Evolutionary conservation across 2,329 filamentous ascomycete genomes (phyloP).

Genomic region (Trichoderma afroharzianum): DNA sequence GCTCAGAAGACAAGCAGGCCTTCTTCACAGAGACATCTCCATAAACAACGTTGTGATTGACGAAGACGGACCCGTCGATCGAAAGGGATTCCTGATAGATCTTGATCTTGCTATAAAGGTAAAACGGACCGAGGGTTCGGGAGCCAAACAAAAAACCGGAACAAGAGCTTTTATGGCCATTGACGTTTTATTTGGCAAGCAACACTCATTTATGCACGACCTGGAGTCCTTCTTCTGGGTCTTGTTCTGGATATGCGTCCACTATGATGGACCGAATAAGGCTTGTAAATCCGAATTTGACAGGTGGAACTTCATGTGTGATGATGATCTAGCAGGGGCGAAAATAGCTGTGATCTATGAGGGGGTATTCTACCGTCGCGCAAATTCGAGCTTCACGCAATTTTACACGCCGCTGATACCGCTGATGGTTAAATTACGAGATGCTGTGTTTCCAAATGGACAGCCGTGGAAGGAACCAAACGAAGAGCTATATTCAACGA

Average conservation of each 20-base stretch:
- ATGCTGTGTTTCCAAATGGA: constrained; percentile 33
- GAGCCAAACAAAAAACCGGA: constrained; percentile 38
- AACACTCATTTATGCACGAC: constrained; percentile 44
- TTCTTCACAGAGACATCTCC: not conserved
- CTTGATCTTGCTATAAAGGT: constrained; percentile 35
- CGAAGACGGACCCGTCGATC: constrained; percentile 37
- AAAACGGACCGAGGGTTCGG: constrained; percentile 29
- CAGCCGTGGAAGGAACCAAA: constrained; percentile 24
- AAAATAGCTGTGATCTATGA: constrained; percentile 24
- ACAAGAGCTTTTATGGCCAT: constrained; percentile 37
- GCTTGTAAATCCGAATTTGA: constrained; percentile 27
- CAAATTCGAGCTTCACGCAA: constrained; percentile 31
- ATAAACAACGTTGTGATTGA: constrained; percentile 30
- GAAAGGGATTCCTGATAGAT: constrained; percentile 38
- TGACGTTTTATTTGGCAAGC: constrained; percentile 32
- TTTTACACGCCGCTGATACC: constrained; percentile 37
- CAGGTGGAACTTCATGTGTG: constrained; percentile 35
- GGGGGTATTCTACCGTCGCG: constrained; percentile 17
- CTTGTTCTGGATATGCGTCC: constrained; percentile 17
- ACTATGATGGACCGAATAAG: constrained; percentile 29
- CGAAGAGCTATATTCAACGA: constrained; percentile 3
- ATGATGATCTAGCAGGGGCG: constrained; percentile 22
- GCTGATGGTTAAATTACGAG: constrained; percentile 38
- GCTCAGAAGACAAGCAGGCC: not conserved
- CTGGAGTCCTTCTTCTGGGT: constrained; percentile 46